Percentiles rank a stretch among this genome's conserved stretches.
phyloP scores from a whole-genome alignment of 805 yeast genomes.

The Wilhelminamyces savonicus region DNA sequence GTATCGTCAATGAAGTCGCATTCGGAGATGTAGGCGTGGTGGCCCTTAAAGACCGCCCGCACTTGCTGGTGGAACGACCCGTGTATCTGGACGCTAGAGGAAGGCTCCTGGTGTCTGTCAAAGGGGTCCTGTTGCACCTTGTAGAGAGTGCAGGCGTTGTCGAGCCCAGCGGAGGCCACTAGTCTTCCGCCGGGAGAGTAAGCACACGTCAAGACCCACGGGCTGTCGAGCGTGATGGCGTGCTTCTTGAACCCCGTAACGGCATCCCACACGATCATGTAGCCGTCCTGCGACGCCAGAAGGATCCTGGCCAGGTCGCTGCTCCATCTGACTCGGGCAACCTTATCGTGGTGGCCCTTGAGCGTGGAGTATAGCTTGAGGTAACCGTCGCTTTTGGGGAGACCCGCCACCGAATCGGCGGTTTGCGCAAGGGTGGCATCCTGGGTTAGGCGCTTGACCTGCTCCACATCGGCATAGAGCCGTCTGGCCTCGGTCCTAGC shows the following conservation, averaged over 20 bases:
- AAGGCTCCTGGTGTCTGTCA: background rate
- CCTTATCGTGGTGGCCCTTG: constrained; percentile 68
- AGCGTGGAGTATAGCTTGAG: constrained; percentile 33
- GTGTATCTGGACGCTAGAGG: constrained; percentile 8
- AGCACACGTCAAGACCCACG: constrained; percentile 75
- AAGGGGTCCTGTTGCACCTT: constrained; percentile 20
- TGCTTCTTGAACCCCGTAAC: constrained; percentile 62
- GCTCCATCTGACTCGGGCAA: constrained; percentile 66
- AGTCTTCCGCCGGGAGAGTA: constrained; percentile 58
- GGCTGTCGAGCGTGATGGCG: constrained; percentile 67
- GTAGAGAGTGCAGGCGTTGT: constrained; percentile 71
- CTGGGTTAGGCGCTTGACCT: constrained; percentile 33
- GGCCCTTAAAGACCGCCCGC: constrained; percentile 64
- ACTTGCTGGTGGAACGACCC: constrained; percentile 26
- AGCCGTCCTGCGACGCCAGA: constrained; percentile 84
- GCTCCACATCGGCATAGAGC: constrained; percentile 45
- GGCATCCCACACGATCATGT: constrained; percentile 78
- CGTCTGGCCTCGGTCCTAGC: constrained; percentile 43
- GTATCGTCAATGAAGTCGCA: constrained; percentile 58
- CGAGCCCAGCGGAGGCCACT: constrained; percentile 79
- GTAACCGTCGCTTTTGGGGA: constrained; percentile 16
- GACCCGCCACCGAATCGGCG: constrained; percentile 24
- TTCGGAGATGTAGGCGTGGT: constrained; percentile 74
- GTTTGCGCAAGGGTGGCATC: constrained; percentile 42
- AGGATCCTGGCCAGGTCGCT: constrained; percentile 52